A percentile compares a stretch with the other conserved stretches of the same genome.
These are phyloP conservation scores for Pterulicium gracile DNA, from an alignment of 1,284 basidiomycete genomes.

Conservation along the genomic window DNA sequence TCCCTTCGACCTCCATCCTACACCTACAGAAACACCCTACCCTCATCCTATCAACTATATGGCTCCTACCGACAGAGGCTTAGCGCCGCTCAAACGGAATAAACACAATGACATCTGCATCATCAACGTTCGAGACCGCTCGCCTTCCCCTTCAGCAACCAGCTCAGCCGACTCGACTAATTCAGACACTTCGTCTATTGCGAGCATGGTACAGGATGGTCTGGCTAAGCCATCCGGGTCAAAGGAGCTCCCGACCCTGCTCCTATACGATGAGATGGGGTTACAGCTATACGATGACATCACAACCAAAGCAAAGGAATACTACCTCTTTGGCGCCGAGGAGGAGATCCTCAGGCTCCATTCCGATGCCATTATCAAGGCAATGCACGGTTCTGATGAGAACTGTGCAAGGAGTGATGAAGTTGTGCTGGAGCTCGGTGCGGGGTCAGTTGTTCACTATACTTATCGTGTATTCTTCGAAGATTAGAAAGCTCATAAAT, in stretches of 20 bases:
- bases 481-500: slow-evolving; percentile 6
- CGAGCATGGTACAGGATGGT: slow-evolving; percentile 40
- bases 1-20: too few relatives aligned
- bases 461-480: slow-evolving; percentile 11
- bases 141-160: neutral
- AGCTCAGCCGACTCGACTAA: neutral
- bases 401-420: slow-evolving; percentile 27
- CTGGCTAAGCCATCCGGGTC: slow-evolving; percentile 40
- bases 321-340: slow-evolving; percentile 80
- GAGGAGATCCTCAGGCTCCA: slow-evolving; percentile 57
- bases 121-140: slow-evolving; percentile 33
- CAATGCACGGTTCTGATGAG: slow-evolving; percentile 58
- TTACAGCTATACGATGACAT: slow-evolving; percentile 78
- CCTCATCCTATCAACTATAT: too few relatives aligned
- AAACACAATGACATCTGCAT: slow-evolving; percentile 28
- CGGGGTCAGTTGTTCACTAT: slow-evolving; percentile 54
- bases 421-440: slow-evolving; percentile 76
- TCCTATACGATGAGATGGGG: slow-evolving; percentile 83
- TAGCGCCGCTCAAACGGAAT: too few relatives aligned
- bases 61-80: too few relatives aligned
- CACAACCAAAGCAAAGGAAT: slow-evolving; percentile 73
- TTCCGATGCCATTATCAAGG: slow-evolving; percentile 55
- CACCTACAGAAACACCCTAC: too few relatives aligned
- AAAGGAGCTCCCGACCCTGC: slow-evolving; percentile 72
- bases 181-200: slow-evolving; percentile 27